Conservation (phyloP, 2,329 filamentous ascomycete genomes). For the Pseudocercospora musae region DNA sequence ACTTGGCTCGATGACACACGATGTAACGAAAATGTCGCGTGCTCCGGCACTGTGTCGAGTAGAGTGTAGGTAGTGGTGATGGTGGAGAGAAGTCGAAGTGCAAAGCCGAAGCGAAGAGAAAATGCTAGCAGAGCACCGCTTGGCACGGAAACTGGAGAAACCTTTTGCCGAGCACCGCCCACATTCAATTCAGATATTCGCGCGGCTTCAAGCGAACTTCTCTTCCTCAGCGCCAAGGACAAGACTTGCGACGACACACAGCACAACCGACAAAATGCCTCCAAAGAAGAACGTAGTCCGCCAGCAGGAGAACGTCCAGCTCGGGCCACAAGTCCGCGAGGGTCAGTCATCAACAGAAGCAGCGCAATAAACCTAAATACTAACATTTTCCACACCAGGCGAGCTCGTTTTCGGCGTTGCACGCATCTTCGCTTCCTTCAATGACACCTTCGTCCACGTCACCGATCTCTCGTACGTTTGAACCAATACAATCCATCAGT, state of each 20-base stretch:
- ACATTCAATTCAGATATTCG: constrained; percentile 9
- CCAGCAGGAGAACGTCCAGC: constrained; percentile 93
- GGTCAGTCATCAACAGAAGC: constrained; percentile 54
- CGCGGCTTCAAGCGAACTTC: not conserved
- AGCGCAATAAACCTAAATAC: constrained; percentile 13
- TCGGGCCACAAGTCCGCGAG: constrained; percentile 95
- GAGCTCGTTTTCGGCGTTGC: constrained; percentile 98
- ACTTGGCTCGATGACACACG: constrained; percentile 7
- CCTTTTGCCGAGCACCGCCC: not conserved
- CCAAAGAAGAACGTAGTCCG: constrained; percentile 86
- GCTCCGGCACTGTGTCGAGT: not conserved
- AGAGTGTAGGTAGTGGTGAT: not conserved
- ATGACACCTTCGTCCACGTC: constrained; percentile 76
- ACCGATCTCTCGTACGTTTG: constrained; percentile 75
- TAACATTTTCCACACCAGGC: constrained; percentile 53
- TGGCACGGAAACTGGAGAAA: not conserved
- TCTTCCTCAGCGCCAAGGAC: constrained; percentile 17
- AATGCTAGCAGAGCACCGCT: not conserved
- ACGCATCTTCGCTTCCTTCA: constrained; percentile 87
- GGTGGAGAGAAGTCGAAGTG: not conserved
- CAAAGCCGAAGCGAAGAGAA: not conserved
- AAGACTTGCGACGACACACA: constrained; percentile 28
- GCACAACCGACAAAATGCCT: constrained; percentile 64
- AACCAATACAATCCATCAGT: constrained; percentile 11
- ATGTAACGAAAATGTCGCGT: not conserved